phyloP scores from a whole-genome alignment of 768 basidiomycete species.

The Tylopilus subfusipes region DNA sequence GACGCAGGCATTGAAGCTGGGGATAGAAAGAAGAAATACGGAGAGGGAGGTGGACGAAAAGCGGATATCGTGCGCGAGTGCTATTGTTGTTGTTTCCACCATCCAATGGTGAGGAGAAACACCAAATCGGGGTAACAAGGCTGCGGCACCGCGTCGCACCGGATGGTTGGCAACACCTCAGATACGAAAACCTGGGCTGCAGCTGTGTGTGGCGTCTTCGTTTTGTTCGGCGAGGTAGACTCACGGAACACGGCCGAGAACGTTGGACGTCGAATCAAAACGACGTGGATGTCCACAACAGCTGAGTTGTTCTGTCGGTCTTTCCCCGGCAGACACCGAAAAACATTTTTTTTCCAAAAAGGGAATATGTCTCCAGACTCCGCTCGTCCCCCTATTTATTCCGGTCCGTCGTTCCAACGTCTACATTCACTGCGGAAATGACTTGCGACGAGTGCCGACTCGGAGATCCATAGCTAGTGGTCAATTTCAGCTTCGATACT shows the following conservation, averaged over 20 bases:
- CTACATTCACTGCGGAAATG: background rate
- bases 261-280: slow-evolving; percentile 8
- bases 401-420: no score
- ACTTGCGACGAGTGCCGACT: no score
- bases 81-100: slow-evolving; percentile 17
- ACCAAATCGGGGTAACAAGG: slow-evolving; percentile 22
- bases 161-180: background rate
- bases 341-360: background rate
- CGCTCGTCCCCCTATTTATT: no score
- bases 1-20: slow-evolving; percentile 18
- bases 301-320: slow-evolving; percentile 13
- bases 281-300: no score
- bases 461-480: no score
- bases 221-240: background rate
- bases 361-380: no score
- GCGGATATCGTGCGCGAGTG: background rate
- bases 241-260: slow-evolving; percentile 4
- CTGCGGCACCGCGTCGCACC: slow-evolving; percentile 1
- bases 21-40: no score
- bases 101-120: background rate
- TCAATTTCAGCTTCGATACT: no score
- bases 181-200: background rate
- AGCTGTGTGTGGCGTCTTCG: background rate
- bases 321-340: slow-evolving; percentile 22
- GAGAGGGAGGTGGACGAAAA: background rate